Conservation (phyloP, 202 grass and related monocot species). For the Zoysia matrella region DNA sequence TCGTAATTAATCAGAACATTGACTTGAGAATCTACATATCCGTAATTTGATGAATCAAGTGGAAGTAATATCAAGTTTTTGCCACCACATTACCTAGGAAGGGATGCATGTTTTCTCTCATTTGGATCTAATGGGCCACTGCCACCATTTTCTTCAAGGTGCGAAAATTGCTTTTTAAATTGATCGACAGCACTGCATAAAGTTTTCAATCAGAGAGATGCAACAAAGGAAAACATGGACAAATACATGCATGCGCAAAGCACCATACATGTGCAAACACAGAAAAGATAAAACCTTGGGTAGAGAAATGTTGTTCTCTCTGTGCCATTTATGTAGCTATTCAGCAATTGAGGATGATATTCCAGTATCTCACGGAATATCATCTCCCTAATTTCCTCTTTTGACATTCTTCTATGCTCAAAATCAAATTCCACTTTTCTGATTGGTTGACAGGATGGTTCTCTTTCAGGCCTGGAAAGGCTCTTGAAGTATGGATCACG, state of each 20-base stretch:
- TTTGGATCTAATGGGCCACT: conserved; percentile 52
- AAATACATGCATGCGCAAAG: conserved; percentile 44
- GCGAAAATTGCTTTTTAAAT: conserved; percentile 91
- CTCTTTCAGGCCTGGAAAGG: conserved; percentile 80
- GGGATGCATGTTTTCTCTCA: conserved; percentile 89
- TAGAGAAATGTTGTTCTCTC: conserved; percentile 93
- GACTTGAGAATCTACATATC: conserved; percentile 20
- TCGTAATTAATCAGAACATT: not conserved
- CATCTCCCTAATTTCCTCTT: conserved; percentile 96
- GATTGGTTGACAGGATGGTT: conserved; percentile 90
- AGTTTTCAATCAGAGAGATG: conserved; percentile 10
- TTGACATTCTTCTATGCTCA: conserved; percentile 82
- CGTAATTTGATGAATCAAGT: not conserved
- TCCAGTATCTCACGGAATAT: conserved; percentile 97
- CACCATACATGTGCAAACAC: conserved; percentile 49
- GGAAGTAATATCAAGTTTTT: conserved; percentile 8
- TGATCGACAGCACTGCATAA: conserved; percentile 86
- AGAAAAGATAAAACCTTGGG: conserved; percentile 78
- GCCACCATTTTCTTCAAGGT: conserved; percentile 79
- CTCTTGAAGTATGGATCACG: conserved; percentile 95
- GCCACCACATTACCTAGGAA: conserved; percentile 76
- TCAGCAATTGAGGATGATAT: conserved; percentile 89
- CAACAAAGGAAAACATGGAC: not conserved
- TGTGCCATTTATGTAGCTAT: conserved; percentile 82
- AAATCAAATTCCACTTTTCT: conserved; percentile 95